These are phyloP conservation scores for Acaromyces ingoldii DNA, from an alignment of 1,284 basidiomycete genomes.

Conservation along the genomic window DNA sequence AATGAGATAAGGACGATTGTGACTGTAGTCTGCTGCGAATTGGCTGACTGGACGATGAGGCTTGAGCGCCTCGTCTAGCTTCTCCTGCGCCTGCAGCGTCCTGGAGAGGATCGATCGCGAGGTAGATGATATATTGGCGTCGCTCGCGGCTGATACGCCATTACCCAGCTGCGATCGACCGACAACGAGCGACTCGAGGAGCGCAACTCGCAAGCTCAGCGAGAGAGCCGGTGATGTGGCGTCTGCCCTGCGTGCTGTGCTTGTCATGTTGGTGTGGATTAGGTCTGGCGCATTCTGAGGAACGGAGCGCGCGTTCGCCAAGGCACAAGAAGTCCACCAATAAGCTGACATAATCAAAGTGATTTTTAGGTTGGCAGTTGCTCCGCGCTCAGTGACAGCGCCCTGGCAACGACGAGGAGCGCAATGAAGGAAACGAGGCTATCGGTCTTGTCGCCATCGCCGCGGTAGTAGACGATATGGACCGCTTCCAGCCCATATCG, in stretches of 20 bases:
- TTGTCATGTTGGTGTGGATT: too few relatives aligned
- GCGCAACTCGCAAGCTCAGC: background rate
- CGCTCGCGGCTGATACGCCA: background rate
- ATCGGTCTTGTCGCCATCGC: too few relatives aligned
- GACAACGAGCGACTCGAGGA: background rate
- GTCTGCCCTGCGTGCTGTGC: too few relatives aligned
- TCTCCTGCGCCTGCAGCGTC: background rate
- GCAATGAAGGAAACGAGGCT: too few relatives aligned
- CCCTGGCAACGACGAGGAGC: too few relatives aligned
- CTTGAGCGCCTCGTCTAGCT: background rate
- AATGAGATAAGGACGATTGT: background rate
- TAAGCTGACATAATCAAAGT: too few relatives aligned
- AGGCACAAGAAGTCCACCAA: too few relatives aligned
- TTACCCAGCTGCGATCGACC: background rate
- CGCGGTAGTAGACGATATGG: constrained; percentile 20
- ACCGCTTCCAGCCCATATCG: constrained; percentile 39
- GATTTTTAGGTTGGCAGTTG: too few relatives aligned
- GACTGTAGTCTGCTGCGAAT: constrained; percentile 1
- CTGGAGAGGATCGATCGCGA: background rate
- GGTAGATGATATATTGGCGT: background rate
- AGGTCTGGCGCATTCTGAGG: too few relatives aligned
- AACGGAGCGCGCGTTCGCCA: too few relatives aligned
- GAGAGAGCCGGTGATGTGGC: too few relatives aligned
- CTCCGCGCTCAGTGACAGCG: too few relatives aligned
- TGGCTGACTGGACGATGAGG: constrained; percentile 1